Evolutionary conservation across 2,329 filamentous ascomycete species (phyloP), one percentile per base, ranked within the genome.

Genomic region (Cyphellophora europaea): DNA sequence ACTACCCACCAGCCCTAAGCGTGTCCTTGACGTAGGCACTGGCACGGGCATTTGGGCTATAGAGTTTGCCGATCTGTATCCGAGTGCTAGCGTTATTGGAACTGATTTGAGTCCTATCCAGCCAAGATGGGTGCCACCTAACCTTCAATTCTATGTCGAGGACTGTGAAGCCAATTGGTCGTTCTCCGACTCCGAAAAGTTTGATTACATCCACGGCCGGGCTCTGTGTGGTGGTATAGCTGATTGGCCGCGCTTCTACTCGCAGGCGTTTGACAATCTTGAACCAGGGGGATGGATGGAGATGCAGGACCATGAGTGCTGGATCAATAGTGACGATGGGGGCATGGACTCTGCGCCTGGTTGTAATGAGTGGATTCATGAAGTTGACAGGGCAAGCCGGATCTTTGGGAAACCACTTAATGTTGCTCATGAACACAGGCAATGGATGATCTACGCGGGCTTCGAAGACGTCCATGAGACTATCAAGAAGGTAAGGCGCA

Each of bases 101-200:
- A 60, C 53, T 3, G 58, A 62, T 35, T 49, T 62, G 4, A 53
- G 49, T 32, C 56, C 58, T 11, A 62, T 61, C 6, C 61, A 61
- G 35, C 40, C 40, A 6, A 17, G n/a, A 3, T 35, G 27, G 27
- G 43, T 51, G 2, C 45, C 51, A 13, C 51, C 50, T 10, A 57
- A 56, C 30, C 39, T 48, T 32, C 44, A 44, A 21, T 56, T 56
- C 35, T 46, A 51, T 29, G 41, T 55, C 11, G 53, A 56, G 16
- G 53, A 57, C 34, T 46, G 51, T 30, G 53, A 56, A 37, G 41
- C 25, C 13, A 45, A 51, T 15, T 56, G 53, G 53, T 17, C 34
- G 1, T 53, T 27, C 14, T 6, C 6, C 19, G 32, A 33, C 16
- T 35, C 14, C 17, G 36, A 38, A 16, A 13, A 19, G 18, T 41